A percentile compares a stretch with the other conserved stretches of the same genome.
These are phyloP conservation scores for Agaricus sinodeliciosus DNA, from an alignment of 768 basidiomycete species.

Conservation along the genomic window DNA sequence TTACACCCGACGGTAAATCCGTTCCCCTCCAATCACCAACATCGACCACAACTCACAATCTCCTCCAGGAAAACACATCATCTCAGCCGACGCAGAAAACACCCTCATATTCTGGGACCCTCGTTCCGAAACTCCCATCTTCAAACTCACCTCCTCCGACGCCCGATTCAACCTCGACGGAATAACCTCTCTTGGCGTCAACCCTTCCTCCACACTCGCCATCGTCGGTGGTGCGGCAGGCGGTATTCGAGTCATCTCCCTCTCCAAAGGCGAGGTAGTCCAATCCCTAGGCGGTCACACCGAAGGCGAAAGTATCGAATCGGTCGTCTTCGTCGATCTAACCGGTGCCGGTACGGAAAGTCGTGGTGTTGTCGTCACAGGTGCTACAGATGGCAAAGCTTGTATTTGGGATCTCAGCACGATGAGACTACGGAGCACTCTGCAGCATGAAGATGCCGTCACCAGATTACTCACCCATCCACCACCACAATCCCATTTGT, in stretches of 20 bases:
- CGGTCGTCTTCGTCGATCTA: slow-evolving; percentile 77
- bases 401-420: slow-evolving; percentile 93
- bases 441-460: slow-evolving; percentile 83
- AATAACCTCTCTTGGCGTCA: slow-evolving; percentile 82
- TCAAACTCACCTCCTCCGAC: slow-evolving; percentile 70
- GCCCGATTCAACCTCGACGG: slow-evolving; percentile 75
- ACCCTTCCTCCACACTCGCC: slow-evolving; percentile 82
- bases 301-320: slow-evolving; percentile 85
- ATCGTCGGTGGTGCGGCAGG: slow-evolving; percentile 86
- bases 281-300: slow-evolving; percentile 75
- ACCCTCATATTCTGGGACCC: slow-evolving; percentile 90
- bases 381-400: slow-evolving; percentile 89
- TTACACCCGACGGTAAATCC: slow-evolving; percentile 77
- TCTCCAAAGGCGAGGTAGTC: slow-evolving; percentile 82
- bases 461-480: slow-evolving; percentile 76
- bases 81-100: slow-evolving; percentile 82
- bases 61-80: slow-evolving; percentile 70
- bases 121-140: slow-evolving; percentile 64
- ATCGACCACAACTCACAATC: slow-evolving; percentile 2
- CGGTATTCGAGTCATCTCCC: slow-evolving; percentile 78
- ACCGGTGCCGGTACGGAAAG: slow-evolving; percentile 32
- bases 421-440: slow-evolving; percentile 73
- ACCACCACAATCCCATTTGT: slow-evolving; percentile 62
- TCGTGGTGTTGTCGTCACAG: slow-evolving; percentile 69
- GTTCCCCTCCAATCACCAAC: neutral